These are phyloP conservation scores for Stylonectria norvegica DNA, from an alignment of 2,329 filamentous ascomycete genomes.

Conservation along the genomic window DNA sequence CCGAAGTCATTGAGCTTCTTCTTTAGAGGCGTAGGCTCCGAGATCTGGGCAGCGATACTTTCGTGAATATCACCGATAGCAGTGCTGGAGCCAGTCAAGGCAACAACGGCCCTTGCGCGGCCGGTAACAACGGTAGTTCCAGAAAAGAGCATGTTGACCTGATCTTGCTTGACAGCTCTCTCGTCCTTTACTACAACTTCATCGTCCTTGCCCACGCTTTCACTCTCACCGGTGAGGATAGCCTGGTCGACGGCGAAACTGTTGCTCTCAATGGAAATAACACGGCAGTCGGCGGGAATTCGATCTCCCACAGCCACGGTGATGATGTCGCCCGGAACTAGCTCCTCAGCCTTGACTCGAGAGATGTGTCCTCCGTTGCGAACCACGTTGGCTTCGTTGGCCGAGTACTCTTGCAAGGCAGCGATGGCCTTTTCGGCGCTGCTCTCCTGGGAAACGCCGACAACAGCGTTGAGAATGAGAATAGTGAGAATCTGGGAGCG, in stretches of 20 bases:
- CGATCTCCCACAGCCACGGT: conserved; percentile 86
- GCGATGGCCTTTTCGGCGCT: conserved; percentile 98
- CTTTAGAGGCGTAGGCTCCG: conserved; percentile 93
- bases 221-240: conserved; percentile 94
- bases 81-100: conserved; percentile 82
- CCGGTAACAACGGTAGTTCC: conserved; percentile 96
- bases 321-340: conserved; percentile 92
- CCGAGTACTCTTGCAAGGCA: conserved; percentile 96
- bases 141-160: conserved; percentile 96
- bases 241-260: conserved; percentile 96
- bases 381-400: conserved; percentile 92
- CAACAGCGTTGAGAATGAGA: conserved; percentile 91
- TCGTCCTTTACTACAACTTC: conserved; percentile 64
- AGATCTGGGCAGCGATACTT: conserved; percentile 97
- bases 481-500: conserved; percentile 81
- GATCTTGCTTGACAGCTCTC: conserved; percentile 93
- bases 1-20: conserved; percentile 99
- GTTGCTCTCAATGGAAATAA: conserved; percentile 91
- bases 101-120: conserved; percentile 86
- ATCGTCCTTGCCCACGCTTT: conserved; percentile 88
- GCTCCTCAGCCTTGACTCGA: conserved; percentile 89
- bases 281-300: conserved; percentile 89
- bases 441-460: conserved; percentile 97
- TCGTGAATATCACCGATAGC: conserved; percentile 99
- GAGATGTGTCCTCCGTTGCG: conserved; percentile 74